Evolutionary conservation across 2,329 filamentous ascomycete genomes (phyloP).

Genomic region (Dothideomycetes sp.): DNA sequence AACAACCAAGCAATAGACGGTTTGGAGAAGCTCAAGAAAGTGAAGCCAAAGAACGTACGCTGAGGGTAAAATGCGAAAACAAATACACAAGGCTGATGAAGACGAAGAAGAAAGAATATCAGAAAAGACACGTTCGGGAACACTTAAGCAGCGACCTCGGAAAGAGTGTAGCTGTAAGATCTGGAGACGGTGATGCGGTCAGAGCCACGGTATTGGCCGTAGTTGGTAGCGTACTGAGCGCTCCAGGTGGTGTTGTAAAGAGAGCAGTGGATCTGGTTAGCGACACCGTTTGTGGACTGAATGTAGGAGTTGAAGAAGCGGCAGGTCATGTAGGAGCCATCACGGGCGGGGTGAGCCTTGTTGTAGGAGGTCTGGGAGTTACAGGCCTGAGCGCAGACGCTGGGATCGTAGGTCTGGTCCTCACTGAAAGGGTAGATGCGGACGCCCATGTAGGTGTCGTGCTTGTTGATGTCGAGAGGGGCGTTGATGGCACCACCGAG

Average conservation of each 20-base stretch:
- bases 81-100: no score
- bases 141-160: slow-evolving; percentile 4
- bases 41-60: no score
- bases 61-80: no score
- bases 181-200: slow-evolving; percentile 14
- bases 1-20: no score
- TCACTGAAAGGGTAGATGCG: slow-evolving; percentile 10
- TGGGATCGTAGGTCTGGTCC: slow-evolving; percentile 17
- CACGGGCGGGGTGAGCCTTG: slow-evolving; percentile 17
- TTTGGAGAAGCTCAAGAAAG: no score
- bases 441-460: slow-evolving; percentile 19
- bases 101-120: no score
- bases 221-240: slow-evolving; percentile 18
- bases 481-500: slow-evolving; percentile 29
- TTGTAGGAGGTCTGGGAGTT: slow-evolving; percentile 19
- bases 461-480: slow-evolving; percentile 16
- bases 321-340: slow-evolving; percentile 17
- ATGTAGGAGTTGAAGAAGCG: slow-evolving; percentile 32
- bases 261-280: slow-evolving; percentile 31
- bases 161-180: slow-evolving; percentile 14
- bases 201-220: slow-evolving; percentile 15
- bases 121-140: no score
- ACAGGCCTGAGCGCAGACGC: slow-evolving; percentile 21
- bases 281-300: slow-evolving; percentile 29
- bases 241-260: slow-evolving; percentile 26